A percentile compares a stretch with the other conserved stretches of the same genome.
Conservation (phyloP, 2,329 filamentous ascomycete genomes). For the Conoideocrella luteorostrata region DNA sequence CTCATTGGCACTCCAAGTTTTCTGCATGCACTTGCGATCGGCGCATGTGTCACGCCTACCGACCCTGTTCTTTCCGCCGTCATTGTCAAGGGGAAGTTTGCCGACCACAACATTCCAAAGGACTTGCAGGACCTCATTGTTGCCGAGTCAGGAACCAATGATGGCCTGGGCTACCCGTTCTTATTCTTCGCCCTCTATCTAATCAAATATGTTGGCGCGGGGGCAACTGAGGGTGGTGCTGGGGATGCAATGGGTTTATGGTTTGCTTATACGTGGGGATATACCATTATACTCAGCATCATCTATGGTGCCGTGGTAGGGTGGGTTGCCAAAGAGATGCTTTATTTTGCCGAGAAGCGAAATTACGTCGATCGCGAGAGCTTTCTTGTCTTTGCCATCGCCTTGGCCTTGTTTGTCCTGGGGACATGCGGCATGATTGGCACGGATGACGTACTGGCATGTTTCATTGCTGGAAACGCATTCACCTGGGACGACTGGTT, state of each 20-base stretch:
- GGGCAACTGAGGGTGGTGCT: conserved; percentile 52
- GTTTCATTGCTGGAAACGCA: conserved; percentile 84
- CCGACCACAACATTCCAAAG: conserved; percentile 81
- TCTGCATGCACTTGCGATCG: conserved; percentile 72
- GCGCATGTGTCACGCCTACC: conserved; percentile 84
- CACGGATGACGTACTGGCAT: conserved; percentile 83
- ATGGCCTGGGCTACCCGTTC: conserved; percentile 84
- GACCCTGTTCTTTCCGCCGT: conserved; percentile 83
- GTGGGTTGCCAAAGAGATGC: conserved; percentile 72
- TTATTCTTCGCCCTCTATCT: conserved; percentile 79
- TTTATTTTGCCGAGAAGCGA: conserved; percentile 77
- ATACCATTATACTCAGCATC: conserved; percentile 73
- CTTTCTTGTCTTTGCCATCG: conserved; percentile 80
- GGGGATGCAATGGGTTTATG: conserved; percentile 67
- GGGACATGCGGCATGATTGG: conserved; percentile 84
- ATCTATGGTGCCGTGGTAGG: conserved; percentile 72
- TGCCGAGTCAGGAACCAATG: conserved; percentile 81
- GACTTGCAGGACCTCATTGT: conserved; percentile 75
- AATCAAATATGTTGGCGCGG: conserved; percentile 65
- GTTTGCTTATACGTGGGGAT: conserved; percentile 82
- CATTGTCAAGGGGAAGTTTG: conserved; percentile 90
- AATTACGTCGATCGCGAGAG: conserved; percentile 82
- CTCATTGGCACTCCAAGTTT: conserved; percentile 66
- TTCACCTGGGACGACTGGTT: conserved; percentile 97
- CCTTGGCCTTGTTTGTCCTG: conserved; percentile 77